phyloP scores from a whole-genome alignment of 2,329 filamentous ascomycete species.

The Fusarium pseudograminearum region DNA sequence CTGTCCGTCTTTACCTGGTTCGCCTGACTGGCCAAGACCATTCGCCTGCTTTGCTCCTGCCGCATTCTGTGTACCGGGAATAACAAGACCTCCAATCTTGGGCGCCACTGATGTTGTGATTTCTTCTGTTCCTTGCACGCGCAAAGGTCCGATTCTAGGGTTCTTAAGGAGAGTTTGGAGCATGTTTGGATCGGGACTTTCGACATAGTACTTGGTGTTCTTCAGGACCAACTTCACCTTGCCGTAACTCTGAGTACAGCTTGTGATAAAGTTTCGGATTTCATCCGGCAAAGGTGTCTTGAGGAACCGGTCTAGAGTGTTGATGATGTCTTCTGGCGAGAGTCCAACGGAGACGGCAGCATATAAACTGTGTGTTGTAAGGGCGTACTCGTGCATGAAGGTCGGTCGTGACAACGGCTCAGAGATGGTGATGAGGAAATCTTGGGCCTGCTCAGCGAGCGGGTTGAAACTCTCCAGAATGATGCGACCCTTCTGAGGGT shows the following conservation, averaged over 20 bases:
- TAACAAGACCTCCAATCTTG: slow-evolving; percentile 87
- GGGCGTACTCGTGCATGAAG: slow-evolving; percentile 91
- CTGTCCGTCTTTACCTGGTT: slow-evolving; percentile 61
- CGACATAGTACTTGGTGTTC: slow-evolving; percentile 93
- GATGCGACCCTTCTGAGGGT: slow-evolving; percentile 85
- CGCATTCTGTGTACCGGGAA: slow-evolving; percentile 93
- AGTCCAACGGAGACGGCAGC: slow-evolving; percentile 96
- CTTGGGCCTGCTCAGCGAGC: slow-evolving; percentile 85
- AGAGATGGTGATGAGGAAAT: slow-evolving; percentile 95
- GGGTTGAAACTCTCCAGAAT: slow-evolving; percentile 96
- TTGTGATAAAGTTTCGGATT: slow-evolving; percentile 80
- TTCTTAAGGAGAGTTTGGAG: slow-evolving; percentile 90
- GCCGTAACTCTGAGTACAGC: slow-evolving; percentile 89
- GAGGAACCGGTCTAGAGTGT: slow-evolving; percentile 85
- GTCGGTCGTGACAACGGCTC: slow-evolving; percentile 91
- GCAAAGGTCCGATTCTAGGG: slow-evolving; percentile 80
- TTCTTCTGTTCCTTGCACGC: slow-evolving; percentile 77
- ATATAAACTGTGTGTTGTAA: slow-evolving; percentile 93
- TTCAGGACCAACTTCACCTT: slow-evolving; percentile 96
- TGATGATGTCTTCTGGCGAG: slow-evolving; percentile 88
- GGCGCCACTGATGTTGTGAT: slow-evolving; percentile 86
- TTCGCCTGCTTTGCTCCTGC: slow-evolving; percentile 84
- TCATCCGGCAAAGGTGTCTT: slow-evolving; percentile 89
- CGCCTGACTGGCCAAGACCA: slow-evolving; percentile 50
- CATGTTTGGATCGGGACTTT: slow-evolving; percentile 88